These are phyloP conservation scores for Pythium sp. DNA, from an alignment of 352 stramenopile species.

Conservation along the genomic window DNA sequence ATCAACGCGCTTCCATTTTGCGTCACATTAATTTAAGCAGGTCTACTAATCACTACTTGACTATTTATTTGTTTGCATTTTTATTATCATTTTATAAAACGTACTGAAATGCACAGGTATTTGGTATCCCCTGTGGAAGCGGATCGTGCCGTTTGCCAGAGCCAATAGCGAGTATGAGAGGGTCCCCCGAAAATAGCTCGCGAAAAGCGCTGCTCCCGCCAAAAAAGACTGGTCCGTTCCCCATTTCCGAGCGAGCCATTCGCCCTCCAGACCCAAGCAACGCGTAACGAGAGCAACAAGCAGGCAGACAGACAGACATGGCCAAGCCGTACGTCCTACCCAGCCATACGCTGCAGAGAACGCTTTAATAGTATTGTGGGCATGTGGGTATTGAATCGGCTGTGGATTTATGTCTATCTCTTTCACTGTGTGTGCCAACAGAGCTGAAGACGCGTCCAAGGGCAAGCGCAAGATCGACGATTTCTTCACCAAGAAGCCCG, in stretches of 20 bases:
- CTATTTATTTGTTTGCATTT: too few relatives aligned
- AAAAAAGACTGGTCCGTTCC: slow-evolving; percentile 10
- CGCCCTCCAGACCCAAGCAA: neutral
- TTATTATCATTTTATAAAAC: neutral
- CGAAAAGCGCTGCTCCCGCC: neutral
- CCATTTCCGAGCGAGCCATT: slow-evolving; percentile 10
- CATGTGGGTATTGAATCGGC: neutral
- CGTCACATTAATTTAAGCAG: neutral
- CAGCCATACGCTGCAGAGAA: neutral
- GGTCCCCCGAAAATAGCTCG: slow-evolving; percentile 3
- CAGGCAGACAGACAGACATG: slow-evolving; percentile 3
- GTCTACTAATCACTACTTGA: too few relatives aligned
- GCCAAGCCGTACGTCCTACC: slow-evolving; percentile 35
- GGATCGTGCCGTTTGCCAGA: neutral
- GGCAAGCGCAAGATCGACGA: slow-evolving; percentile 49
- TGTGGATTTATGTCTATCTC: neutral
- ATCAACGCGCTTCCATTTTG: neutral
- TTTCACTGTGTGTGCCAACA: slow-evolving; percentile 8
- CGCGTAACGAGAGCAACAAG: neutral
- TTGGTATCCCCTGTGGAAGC: neutral
- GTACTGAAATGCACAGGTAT: neutral
- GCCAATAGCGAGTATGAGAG: neutral
- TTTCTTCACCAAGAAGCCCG: slow-evolving; percentile 18
- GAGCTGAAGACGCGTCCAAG: slow-evolving; percentile 31
- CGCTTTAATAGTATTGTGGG: neutral